Evolutionary conservation across 805 yeast species (phyloP), one percentile per base, ranked within the genome.

Genomic region (Kuraishia piskuri): DNA sequence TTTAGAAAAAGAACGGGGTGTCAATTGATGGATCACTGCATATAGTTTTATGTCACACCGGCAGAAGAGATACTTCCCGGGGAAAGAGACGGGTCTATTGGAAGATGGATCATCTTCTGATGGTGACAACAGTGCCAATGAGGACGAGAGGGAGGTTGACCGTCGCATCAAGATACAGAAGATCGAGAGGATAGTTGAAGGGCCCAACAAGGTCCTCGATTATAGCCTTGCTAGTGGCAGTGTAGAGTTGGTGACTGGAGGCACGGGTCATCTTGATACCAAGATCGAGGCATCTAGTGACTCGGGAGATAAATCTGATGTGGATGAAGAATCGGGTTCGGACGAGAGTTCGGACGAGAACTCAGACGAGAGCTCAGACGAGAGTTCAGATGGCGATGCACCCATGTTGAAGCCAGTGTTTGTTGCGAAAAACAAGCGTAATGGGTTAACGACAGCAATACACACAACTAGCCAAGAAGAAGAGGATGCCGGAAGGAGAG

Each of bases 391-490:
- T 23, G 59, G 44, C n/a, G 63, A 55, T 6, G 59, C 54, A 26
- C 17, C 22, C 17, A 40, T 61, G 48, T 52, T 57, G 19, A 66
- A 58, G 25, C 69, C 68, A 3, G 61, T 64, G 36, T 62, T 63
- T 56, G 55, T 59, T 24, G 55, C 58, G 44, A 61, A 46, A 26
- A 53, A 31, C 50, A 53, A 48, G 52, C 55, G 25, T 22, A 48
- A 19, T 37, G 54, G 6, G n/a, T 50, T 22, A 50, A 22, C 22
- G 3, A 21, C 9, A 37, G 45, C n/a, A 48, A 45, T 36, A 6
- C 51, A 22, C 31, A 22, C 46, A 4, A 22, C 31, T 8, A 21
- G 10, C 14, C 5, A 20, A 7, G 46, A 5, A 6, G 46, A 6
- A 25, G 26, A 22, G 7, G 45, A 19, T 9, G 20, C 23, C 31